A percentile compares a stretch with the other conserved stretches of the same genome.
Conservation (phyloP, 345 rosid species). For the Noccaea caerulescens region DNA sequence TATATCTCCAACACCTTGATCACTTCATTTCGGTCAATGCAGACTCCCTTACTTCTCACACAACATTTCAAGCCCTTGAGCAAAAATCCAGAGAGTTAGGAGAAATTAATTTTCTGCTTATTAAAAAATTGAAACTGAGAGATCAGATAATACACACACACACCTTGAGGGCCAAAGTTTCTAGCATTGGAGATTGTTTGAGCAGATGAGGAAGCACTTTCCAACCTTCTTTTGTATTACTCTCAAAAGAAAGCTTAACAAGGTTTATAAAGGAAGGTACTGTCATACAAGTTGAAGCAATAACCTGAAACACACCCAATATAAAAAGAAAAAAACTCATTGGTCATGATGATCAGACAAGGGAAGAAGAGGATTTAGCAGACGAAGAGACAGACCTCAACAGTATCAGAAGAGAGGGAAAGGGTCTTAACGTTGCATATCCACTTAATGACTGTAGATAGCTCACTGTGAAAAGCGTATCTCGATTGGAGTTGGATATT, state of each 20-base stretch:
- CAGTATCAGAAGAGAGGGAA: constrained; percentile 12
- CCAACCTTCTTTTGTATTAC: not conserved
- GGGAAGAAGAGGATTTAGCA: not conserved
- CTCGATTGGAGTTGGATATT: not conserved
- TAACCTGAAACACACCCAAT: not conserved
- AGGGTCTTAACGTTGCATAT: constrained; percentile 18
- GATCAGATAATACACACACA: not conserved
- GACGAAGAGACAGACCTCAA: constrained; percentile 3
- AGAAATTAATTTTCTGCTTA: not conserved
- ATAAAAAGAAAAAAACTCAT: not conserved
- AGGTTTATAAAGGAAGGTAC: not conserved
- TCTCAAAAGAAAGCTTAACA: constrained; percentile 11
- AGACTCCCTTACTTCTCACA: not conserved
- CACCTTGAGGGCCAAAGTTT: constrained; percentile 20
- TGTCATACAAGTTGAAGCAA: not conserved
- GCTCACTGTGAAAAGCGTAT: not conserved
- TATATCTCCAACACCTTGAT: constrained; percentile 13
- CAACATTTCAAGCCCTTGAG: constrained; percentile 16
- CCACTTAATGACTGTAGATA: not conserved
- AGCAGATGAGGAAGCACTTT: not conserved
- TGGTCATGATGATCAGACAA: not conserved
- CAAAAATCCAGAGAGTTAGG: not conserved
- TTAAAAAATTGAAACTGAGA: not conserved
- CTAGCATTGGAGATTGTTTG: constrained; percentile 8
- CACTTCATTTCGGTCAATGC: not conserved